Conservation (phyloP, 208 protist species). For the Leishmania aethiopica region DNA sequence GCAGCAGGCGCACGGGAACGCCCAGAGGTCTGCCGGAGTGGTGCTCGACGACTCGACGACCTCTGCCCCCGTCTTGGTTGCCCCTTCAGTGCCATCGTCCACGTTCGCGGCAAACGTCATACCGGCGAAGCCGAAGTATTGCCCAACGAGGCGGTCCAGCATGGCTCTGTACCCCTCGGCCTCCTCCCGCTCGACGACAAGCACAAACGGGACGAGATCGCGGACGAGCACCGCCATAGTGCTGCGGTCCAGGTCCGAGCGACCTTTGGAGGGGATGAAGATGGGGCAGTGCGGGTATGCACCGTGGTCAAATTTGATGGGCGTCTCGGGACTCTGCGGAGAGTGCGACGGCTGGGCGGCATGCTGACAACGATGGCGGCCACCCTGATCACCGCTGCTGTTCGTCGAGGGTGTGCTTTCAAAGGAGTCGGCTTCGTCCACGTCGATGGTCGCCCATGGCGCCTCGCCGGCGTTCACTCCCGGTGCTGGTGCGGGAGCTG, state of each 20-base stretch:
- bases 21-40: slow-evolving; percentile 18
- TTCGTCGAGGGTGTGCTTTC: slow-evolving; percentile 21
- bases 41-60: not conserved
- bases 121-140: slow-evolving; percentile 45
- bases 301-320: slow-evolving; percentile 13
- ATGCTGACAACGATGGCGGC: not conserved
- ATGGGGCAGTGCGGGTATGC: slow-evolving; percentile 78
- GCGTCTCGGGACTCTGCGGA: slow-evolving; percentile 4
- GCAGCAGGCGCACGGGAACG: slow-evolving; percentile 33
- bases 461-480: slow-evolving; percentile 1
- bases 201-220: slow-evolving; percentile 75
- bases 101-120: slow-evolving; percentile 26
- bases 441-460: slow-evolving; percentile 12
- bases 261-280: slow-evolving; percentile 83
- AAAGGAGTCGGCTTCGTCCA: slow-evolving; percentile 19
- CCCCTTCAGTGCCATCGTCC: slow-evolving; percentile 1
- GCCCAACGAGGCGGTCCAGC: slow-evolving; percentile 62
- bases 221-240: slow-evolving; percentile 67
- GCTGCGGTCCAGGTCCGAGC: slow-evolving; percentile 52
- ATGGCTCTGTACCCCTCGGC: slow-evolving; percentile 47
- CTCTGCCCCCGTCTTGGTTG: slow-evolving; percentile 4
- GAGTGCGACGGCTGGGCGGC: not conserved
- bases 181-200: slow-evolving; percentile 82
- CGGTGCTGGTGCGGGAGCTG: not conserved
- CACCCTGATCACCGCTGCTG: slow-evolving; percentile 1